phyloP scores from a whole-genome alignment of 176 grass and related monocot species.

The Aegilops speltoides region DNA sequence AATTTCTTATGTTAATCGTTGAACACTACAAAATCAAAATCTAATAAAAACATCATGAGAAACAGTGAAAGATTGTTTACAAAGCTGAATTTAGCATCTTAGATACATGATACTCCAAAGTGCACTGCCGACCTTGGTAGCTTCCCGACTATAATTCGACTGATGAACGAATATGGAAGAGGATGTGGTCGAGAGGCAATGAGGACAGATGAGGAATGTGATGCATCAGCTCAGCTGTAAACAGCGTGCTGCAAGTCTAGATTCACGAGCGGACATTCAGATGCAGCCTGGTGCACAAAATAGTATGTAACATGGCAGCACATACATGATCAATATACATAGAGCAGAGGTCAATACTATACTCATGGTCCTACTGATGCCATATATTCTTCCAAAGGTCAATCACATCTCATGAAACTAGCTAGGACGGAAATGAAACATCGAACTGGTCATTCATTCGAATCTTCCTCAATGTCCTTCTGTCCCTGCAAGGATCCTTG shows the following conservation, averaged over 20 bases:
- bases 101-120: too few species aligned
- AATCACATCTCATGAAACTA: neutral
- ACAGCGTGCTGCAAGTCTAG: neutral
- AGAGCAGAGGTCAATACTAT: too few species aligned
- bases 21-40: too few species aligned
- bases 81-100: too few species aligned
- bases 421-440: neutral
- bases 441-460: constrained; percentile 8
- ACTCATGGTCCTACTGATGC: neutral
- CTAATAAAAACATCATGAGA: too few species aligned
- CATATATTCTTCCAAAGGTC: neutral
- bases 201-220: neutral
- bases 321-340: neutral
- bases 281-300: constrained; percentile 5
- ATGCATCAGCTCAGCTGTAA: neutral
- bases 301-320: neutral
- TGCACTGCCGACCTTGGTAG: too few species aligned
- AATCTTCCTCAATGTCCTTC: constrained; percentile 41
- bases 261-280: neutral
- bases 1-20: too few species aligned
- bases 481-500: constrained; percentile 78
- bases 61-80: too few species aligned
- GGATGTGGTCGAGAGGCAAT: neutral
- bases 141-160: too few species aligned
- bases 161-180: too few species aligned